A percentile compares a stretch with the other conserved stretches of the same genome.
These are phyloP conservation scores for Torulaspora indica DNA, from an alignment of 805 yeast species.

Conservation along the genomic window DNA sequence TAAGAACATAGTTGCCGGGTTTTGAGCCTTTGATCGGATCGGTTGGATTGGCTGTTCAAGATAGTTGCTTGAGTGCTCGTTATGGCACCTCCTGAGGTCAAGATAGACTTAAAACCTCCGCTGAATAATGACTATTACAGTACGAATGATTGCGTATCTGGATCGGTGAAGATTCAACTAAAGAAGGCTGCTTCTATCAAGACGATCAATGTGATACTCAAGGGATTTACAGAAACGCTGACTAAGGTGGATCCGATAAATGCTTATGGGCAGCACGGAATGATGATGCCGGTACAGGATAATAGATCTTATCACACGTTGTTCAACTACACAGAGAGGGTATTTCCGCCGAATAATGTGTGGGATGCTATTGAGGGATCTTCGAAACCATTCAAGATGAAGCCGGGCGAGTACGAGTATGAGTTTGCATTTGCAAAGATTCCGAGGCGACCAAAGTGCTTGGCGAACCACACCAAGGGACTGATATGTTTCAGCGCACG, in stretches of 20 bases:
- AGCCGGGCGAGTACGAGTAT: slow-evolving; percentile 29
- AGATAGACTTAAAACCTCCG: slow-evolving; percentile 25
- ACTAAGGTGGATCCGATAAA: slow-evolving; percentile 25
- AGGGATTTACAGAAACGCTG: slow-evolving; percentile 29
- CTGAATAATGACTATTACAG: slow-evolving; percentile 31
- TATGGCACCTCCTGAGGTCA: slow-evolving; percentile 25
- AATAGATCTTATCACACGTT: slow-evolving; percentile 27
- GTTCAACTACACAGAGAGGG: slow-evolving; percentile 20
- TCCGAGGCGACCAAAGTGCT: slow-evolving; percentile 28
- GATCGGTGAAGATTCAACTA: slow-evolving; percentile 23
- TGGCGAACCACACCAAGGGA: slow-evolving; percentile 24
- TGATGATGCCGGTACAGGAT: slow-evolving; percentile 30
- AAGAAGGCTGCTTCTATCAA: slow-evolving; percentile 29
- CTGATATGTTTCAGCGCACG: slow-evolving; percentile 22
- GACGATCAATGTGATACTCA: slow-evolving; percentile 51
- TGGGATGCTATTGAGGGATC: slow-evolving; percentile 31
- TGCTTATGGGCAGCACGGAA: slow-evolving; percentile 23
- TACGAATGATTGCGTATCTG: slow-evolving; percentile 29
- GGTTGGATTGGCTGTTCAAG: too few relatives aligned
- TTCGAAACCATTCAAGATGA: slow-evolving; percentile 30
- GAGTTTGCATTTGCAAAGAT: slow-evolving; percentile 26
- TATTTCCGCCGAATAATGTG: slow-evolving; percentile 35
- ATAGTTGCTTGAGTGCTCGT: neutral
- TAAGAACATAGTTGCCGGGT: neutral
- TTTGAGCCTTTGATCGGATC: neutral